Evolutionary conservation across 1,284 basidiomycete species (phyloP), one percentile per base, ranked within the genome.

Genomic region (Pseudozyma flocculosa): DNA sequence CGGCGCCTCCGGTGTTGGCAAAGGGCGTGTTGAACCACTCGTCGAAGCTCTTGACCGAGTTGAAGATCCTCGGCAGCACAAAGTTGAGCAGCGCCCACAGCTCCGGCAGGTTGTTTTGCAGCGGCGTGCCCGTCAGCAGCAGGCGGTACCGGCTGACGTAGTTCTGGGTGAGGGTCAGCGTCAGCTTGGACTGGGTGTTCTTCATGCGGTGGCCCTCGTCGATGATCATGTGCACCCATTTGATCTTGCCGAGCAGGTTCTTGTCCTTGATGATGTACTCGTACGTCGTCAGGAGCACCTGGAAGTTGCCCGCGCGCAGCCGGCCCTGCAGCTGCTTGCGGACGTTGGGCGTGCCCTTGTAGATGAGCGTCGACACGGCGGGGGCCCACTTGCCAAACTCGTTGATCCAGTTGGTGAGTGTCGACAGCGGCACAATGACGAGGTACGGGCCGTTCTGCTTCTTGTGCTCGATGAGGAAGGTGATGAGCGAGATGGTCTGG

Each of bases 21-120:
- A 99, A 99, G 0, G 95, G 95, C 2, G 94, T 96, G 81, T 98
- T 98, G 84, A 98, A 99, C 95, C 95, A 98, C 78, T 98, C 95
- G 76, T 98, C 95, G 78, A 99, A 98, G 42, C 92, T 95, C 80
- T 97, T 96, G 70, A 97, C 93, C 4, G 94, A 98, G 82, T 98
- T 98, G 85, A 98, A 98, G 76, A 98, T 88, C 81, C 92, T 96
- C 21, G 95, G 95, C 18, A 98, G 83, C 43, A 93, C 94, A 78
- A 99, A 99, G 80, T 98, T 98, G 78, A 98, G 88, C 52, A 98
- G 83, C 2, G 95, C 87, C 95, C 95, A 98, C 38, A 99, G 82
- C 80, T 99, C 95, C 14, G 95, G 94, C 36, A 98, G 85, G 79
- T 98, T 98, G 83, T 99, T 98, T 80, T 97, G 94, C 18, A 99